phyloP scores from a whole-genome alignment of 2,329 filamentous ascomycete species.

The Spiromastix sp. region DNA sequence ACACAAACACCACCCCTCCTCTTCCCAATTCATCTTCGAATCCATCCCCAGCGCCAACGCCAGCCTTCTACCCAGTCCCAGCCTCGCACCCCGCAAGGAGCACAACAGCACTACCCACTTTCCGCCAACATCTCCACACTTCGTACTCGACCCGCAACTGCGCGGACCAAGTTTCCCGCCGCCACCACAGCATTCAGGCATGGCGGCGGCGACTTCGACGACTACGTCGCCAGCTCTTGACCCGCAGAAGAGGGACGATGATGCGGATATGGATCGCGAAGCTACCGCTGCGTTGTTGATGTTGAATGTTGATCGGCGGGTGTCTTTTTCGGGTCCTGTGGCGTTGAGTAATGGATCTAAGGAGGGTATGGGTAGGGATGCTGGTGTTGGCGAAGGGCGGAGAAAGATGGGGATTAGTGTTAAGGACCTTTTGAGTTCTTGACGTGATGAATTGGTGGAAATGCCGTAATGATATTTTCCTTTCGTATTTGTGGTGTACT shows the following conservation, averaged over 20 bases:
- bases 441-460: constrained; percentile 7
- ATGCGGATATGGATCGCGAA: constrained; percentile 58
- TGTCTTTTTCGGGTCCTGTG: constrained; percentile 10
- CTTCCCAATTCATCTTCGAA: constrained; percentile 1
- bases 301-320: constrained; percentile 69
- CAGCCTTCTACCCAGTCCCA: constrained; percentile 3
- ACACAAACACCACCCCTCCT: constrained; percentile 4
- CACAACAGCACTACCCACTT: too few relatives aligned
- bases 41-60: not conserved
- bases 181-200: not conserved
- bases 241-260: constrained; percentile 29
- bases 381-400: constrained; percentile 8
- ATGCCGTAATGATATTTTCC: too few relatives aligned
- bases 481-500: too few relatives aligned
- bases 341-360: constrained; percentile 9
- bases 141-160: constrained; percentile 1
- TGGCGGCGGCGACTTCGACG: not conserved
- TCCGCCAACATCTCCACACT: constrained; percentile 14
- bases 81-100: too few relatives aligned
- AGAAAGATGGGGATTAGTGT: constrained; percentile 44
- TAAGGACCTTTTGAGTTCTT: constrained; percentile 44
- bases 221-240: not conserved
- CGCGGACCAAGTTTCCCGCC: not conserved
- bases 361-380: not conserved
- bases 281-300: constrained; percentile 80